phyloP scores from a whole-genome alignment of 73 alveolate genomes.

The Paramecium sexaurelia region DNA sequence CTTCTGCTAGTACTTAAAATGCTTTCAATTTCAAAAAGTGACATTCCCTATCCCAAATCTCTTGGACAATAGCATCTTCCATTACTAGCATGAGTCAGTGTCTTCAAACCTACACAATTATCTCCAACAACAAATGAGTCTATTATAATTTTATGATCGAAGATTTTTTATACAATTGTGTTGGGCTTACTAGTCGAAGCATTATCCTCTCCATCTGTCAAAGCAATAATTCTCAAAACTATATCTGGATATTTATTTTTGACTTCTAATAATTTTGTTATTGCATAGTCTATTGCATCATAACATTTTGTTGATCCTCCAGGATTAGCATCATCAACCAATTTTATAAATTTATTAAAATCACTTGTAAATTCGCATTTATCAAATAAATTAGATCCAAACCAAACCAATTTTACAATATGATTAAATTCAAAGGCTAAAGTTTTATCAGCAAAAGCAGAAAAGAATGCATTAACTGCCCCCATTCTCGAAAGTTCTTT shows the following conservation, averaged over 20 bases:
- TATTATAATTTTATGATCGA: slow-evolving; percentile 57
- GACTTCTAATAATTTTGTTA: neutral
- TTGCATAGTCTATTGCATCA: slow-evolving; percentile 69
- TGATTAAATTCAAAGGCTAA: slow-evolving; percentile 69
- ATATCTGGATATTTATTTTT: slow-evolving; percentile 70
- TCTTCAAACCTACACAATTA: slow-evolving; percentile 61
- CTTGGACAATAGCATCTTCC: slow-evolving; percentile 68
- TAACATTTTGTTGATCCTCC: slow-evolving; percentile 68
- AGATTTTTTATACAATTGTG: slow-evolving; percentile 11
- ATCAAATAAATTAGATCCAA: slow-evolving; percentile 22
- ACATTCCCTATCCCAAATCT: slow-evolving; percentile 63
- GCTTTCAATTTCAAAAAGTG: slow-evolving; percentile 64
- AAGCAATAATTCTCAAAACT: slow-evolving; percentile 63
- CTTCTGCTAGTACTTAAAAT: slow-evolving; percentile 58
- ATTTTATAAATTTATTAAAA: slow-evolving; percentile 53
- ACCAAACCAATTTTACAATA: slow-evolving; percentile 57
- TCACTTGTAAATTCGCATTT: slow-evolving; percentile 69
- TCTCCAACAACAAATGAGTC: slow-evolving; percentile 71
- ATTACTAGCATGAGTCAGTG: slow-evolving; percentile 69
- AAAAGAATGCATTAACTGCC: slow-evolving; percentile 67
- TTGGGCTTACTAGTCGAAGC: slow-evolving; percentile 48
- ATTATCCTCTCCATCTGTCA: slow-evolving; percentile 75
- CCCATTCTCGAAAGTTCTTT: slow-evolving; percentile 71
- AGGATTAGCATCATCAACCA: slow-evolving; percentile 61
- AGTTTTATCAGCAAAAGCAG: slow-evolving; percentile 72